Evolutionary conservation across 805 yeast species (phyloP), one percentile per base, ranked within the genome.

Genomic region (Candida verbasci): DNA sequence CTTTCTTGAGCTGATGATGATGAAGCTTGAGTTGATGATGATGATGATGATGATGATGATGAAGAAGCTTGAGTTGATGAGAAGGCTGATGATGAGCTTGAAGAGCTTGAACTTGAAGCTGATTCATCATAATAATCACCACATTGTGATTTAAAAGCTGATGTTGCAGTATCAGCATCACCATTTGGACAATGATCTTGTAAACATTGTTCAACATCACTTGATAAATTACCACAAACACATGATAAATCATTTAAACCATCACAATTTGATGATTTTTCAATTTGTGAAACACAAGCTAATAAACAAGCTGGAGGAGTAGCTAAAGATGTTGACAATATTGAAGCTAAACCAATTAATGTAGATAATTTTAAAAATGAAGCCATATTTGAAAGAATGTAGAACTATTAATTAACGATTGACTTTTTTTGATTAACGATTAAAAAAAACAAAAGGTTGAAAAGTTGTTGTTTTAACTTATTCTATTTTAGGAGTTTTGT

Each of bases 291-390:
- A 41, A 85, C 91, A 75, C 96, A 87, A 27, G 95, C 94, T 58
- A 88, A 70, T 47, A 88, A 65, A 70, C 96, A 88, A 25, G 96
- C 96, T 42, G 96, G 96, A 35, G 96, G 93, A 38, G 91, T 70
- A 37, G 85, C 81, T 31, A 78, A 74, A 21, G 72, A 71, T 22
- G 69, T 52, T 17, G 74, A 64, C 39, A 69, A 49, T 42, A 62
- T 56, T 21, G 72, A 58, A 35, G 72, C 67, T 40, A 68, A 48
- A 17, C 60, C 60, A 34, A 56, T 46, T 30, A 53, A 46, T 24
- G 56, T 46, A 31, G 65, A 48, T 45, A 44, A 34, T 46, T 38
- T 38, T 12, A 43, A 41, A 12, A 39, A 41, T 24, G 36, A 33
- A 33, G 30, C 29, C 44, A 41, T 41, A 6, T n/a, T 37, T 10